Percentiles rank a stretch among this genome's conserved stretches.
These are phyloP conservation scores for Phytophthora brassicae DNA, from an alignment of 352 stramenopile genomes.

Conservation along the genomic window DNA sequence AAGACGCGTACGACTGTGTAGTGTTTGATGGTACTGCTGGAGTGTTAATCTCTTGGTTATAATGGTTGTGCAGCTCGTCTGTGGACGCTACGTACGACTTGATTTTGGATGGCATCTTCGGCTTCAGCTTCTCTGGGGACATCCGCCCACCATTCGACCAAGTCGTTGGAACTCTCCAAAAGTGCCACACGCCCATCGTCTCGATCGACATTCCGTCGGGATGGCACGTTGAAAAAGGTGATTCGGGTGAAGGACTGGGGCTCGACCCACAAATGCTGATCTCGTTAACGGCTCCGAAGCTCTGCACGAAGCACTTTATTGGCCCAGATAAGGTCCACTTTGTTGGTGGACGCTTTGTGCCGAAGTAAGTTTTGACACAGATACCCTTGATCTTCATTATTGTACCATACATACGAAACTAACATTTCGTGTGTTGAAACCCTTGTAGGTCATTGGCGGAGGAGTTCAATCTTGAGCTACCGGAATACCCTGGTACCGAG, in stretches of 20 bases:
- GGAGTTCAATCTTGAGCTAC: conserved; percentile 66
- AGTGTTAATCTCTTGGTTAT: not conserved
- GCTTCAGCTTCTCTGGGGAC: conserved; percentile 95
- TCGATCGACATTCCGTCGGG: conserved; percentile 98
- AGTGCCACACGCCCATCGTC: conserved; percentile 81
- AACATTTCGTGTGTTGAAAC: not conserved
- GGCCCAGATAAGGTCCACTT: conserved; percentile 90
- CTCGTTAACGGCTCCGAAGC: conserved; percentile 97
- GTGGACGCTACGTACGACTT: conserved; percentile 80
- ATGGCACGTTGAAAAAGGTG: conserved; percentile 95
- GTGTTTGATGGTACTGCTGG: conserved; percentile 1
- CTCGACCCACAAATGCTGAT: conserved; percentile 94
- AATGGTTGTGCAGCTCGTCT: conserved; percentile 27
- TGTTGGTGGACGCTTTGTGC: conserved; percentile 95
- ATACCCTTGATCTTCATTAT: not conserved
- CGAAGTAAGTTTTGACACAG: conserved; percentile 59
- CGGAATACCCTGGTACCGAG: conserved; percentile 56
- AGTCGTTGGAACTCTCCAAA: conserved; percentile 77
- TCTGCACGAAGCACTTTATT: conserved; percentile 87
- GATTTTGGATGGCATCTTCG: conserved; percentile 99
- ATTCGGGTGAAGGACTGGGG: conserved; percentile 66
- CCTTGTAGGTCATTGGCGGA: conserved; percentile 50
- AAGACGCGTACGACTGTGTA: conserved; percentile 38
- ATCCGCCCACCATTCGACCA: conserved; percentile 90
- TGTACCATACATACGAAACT: not conserved